phyloP scores from a whole-genome alignment of 192 early-diverging fungal species.

The Coemansia sp. region DNA sequence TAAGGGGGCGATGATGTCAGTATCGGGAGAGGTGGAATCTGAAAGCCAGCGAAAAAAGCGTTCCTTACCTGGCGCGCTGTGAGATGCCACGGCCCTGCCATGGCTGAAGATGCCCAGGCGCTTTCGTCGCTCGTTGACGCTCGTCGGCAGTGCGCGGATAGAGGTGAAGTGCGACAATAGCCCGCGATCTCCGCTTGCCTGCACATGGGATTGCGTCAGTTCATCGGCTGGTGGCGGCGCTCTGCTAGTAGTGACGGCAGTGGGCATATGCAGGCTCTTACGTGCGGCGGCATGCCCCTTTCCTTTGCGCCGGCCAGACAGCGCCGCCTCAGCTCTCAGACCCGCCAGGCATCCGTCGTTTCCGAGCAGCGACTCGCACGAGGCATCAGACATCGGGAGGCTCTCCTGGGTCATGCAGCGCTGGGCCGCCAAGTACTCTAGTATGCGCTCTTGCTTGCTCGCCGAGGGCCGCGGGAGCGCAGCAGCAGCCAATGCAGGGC shows the following conservation, averaged over 20 bases:
- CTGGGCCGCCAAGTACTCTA: constrained; percentile 36
- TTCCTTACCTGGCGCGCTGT: constrained; percentile 27
- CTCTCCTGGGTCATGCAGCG: constrained; percentile 31
- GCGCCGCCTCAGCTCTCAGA: background rate
- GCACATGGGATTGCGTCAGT: background rate
- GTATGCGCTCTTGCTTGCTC: constrained; percentile 35
- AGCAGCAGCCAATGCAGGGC: background rate
- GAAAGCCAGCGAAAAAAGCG: background rate
- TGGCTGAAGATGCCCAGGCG: constrained; percentile 49
- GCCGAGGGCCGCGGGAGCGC: constrained; percentile 18
- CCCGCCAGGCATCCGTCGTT: background rate
- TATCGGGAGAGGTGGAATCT: background rate
- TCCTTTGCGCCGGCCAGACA: constrained; percentile 11
- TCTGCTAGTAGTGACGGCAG: background rate
- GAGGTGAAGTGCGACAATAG: constrained; percentile 5
- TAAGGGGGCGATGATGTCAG: background rate
- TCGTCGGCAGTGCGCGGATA: constrained; percentile 22
- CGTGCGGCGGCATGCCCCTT: constrained; percentile 18
- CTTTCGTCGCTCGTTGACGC: constrained; percentile 4
- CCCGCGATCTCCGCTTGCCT: background rate
- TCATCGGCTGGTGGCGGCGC: constrained; percentile 5
- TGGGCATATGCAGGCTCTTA: constrained; percentile 22
- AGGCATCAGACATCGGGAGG: constrained; percentile 12
- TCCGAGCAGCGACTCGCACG: constrained; percentile 1
- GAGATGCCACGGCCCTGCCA: constrained; percentile 51